Conservation (phyloP, 805 yeast genomes). For the Ogataea haglerorum region DNA sequence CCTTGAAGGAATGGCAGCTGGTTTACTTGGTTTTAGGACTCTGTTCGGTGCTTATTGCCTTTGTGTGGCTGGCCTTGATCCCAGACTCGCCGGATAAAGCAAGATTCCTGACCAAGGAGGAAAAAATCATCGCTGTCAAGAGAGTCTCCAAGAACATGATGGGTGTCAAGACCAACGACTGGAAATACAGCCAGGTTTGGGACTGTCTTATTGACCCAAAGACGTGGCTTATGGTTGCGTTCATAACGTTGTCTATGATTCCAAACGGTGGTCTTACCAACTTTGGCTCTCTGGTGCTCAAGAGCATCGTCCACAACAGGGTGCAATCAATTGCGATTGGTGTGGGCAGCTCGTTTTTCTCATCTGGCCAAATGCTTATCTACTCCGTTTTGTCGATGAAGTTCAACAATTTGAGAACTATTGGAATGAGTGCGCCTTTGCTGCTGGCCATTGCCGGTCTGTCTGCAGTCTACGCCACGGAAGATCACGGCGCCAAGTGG, state of each 20-base stretch:
- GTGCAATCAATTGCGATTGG: constrained; percentile 19
- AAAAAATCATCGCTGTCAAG: constrained; percentile 25
- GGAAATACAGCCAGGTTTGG: constrained; percentile 25
- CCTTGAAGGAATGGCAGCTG: constrained; percentile 30
- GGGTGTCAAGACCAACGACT: constrained; percentile 28
- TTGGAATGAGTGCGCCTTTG: constrained; percentile 24
- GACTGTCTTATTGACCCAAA: constrained; percentile 24
- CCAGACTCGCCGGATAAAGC: constrained; percentile 29
- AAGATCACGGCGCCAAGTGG: constrained; percentile 26
- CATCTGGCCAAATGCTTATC: constrained; percentile 24
- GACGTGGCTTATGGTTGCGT: constrained; percentile 21
- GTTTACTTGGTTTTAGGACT: constrained; percentile 28
- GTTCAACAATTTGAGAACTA: constrained; percentile 19
- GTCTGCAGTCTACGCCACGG: constrained; percentile 27
- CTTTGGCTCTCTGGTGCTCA: constrained; percentile 27
- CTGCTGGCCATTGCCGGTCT: constrained; percentile 26
- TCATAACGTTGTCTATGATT: constrained; percentile 26
- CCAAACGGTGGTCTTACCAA: constrained; percentile 32
- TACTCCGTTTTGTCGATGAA: constrained; percentile 15
- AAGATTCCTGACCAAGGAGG: constrained; percentile 27
- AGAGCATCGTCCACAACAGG: constrained; percentile 17
- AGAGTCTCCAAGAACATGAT: constrained; percentile 30
- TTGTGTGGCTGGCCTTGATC: constrained; percentile 23
- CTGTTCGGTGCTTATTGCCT: constrained; percentile 23
- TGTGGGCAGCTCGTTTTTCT: constrained; percentile 24